These are phyloP conservation scores for Curvularia spicifera DNA, from an alignment of 2,329 filamentous ascomycete genomes.

Conservation along the genomic window DNA sequence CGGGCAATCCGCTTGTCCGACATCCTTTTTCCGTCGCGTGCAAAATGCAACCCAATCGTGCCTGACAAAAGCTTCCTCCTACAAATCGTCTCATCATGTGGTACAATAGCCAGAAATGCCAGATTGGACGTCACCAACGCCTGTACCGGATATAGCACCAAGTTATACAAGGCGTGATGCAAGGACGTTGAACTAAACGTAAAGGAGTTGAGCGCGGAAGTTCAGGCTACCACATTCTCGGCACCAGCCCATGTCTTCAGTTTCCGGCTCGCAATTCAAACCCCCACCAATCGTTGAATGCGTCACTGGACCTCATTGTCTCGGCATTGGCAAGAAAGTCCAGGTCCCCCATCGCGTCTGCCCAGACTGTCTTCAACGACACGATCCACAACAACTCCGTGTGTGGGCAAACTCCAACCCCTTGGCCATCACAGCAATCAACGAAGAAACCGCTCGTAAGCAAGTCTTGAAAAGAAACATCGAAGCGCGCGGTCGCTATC, in stretches of 20 bases:
- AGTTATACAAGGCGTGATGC: constrained; percentile 21
- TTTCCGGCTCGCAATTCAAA: constrained; percentile 25
- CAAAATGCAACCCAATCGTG: constrained; percentile 2
- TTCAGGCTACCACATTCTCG: constrained; percentile 21
- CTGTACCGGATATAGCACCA: constrained; percentile 10
- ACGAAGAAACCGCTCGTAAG: constrained; percentile 29
- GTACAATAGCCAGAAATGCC: constrained; percentile 1
- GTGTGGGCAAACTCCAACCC: constrained; percentile 25
- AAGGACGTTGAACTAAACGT: constrained; percentile 29
- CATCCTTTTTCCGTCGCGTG: constrained; percentile 7
- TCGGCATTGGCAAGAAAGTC: constrained; percentile 39
- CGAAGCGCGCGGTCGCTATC: constrained; percentile 30
- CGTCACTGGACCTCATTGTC: constrained; percentile 28
- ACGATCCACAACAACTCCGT: constrained; percentile 36
- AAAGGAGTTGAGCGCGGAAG: constrained; percentile 22
- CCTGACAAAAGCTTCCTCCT: background rate
- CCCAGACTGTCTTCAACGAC: constrained; percentile 31
- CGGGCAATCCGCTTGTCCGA: constrained; percentile 15
- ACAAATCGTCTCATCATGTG: constrained; percentile 7
- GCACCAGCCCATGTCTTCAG: constrained; percentile 28
- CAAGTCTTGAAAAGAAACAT: constrained; percentile 32
- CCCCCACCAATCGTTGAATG: constrained; percentile 36
- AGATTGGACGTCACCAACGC: constrained; percentile 12
- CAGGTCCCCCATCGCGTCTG: constrained; percentile 29
- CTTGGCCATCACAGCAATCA: constrained; percentile 22